Percentiles rank a stretch among this genome's conserved stretches.
Evolutionary conservation across 192 early-diverging fungal species (phyloP).

Genomic region (Dispira simplex): DNA sequence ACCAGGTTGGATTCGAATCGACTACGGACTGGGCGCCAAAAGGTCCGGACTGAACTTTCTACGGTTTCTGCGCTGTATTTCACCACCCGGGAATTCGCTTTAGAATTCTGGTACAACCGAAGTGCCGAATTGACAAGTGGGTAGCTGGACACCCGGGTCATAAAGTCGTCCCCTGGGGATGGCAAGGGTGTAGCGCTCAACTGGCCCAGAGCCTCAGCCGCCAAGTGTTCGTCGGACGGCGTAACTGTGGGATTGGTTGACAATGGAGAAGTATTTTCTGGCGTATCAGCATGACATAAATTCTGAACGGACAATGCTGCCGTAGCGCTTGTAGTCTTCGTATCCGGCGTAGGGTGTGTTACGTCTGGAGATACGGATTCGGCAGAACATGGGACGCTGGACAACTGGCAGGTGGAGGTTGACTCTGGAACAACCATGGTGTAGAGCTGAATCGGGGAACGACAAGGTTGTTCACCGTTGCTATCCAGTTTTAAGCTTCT

Average conservation of each 20-base stretch:
- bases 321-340: not conserved
- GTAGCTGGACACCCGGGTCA: constrained; percentile 60
- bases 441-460: no score
- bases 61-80: constrained; percentile 62
- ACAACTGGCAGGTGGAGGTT: not conserved
- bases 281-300: not conserved
- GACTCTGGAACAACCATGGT: no score
- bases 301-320: not conserved
- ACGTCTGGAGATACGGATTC: not conserved
- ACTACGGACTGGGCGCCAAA: constrained; percentile 57
- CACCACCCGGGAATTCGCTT: constrained; percentile 38
- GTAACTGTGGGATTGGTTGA: not conserved
- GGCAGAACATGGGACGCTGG: not conserved
- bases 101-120: constrained; percentile 56
- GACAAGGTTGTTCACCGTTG: no score
- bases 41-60: constrained; percentile 52
- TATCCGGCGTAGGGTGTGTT: not conserved
- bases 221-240: not conserved
- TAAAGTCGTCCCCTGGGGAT: constrained; percentile 27
- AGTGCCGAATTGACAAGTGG: constrained; percentile 67
- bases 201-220: constrained; percentile 2
- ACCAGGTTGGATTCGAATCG: constrained; percentile 51
- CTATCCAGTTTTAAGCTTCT: no score
- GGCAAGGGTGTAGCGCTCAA: not conserved
- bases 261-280: not conserved